phyloP scores from a whole-genome alignment of 1,284 basidiomycete genomes.

The Chalciporus piperatoides region DNA sequence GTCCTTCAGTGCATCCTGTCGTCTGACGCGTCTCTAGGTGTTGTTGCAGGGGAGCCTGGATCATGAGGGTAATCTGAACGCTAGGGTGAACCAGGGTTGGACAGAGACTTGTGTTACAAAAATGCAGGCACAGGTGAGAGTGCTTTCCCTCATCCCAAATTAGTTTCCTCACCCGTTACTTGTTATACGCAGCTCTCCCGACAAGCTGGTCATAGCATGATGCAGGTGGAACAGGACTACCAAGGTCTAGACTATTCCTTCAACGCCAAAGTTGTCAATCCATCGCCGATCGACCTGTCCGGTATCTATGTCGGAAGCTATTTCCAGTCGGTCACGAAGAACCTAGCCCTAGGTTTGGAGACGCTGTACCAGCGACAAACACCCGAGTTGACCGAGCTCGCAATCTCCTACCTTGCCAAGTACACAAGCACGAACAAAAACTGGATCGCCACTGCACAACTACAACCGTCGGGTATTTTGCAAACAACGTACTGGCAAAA shows the following conservation, averaged over 20 bases:
- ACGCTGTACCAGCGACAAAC: conserved; percentile 81
- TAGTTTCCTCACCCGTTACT: conserved; percentile 14
- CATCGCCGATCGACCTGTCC: conserved; percentile 83
- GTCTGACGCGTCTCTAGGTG: conserved; percentile 47
- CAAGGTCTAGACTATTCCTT: conserved; percentile 85
- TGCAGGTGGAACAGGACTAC: conserved; percentile 95
- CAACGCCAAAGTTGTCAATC: conserved; percentile 92
- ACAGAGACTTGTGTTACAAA: conserved; percentile 78
- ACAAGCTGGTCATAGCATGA: conserved; percentile 79
- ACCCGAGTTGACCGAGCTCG: conserved; percentile 70
- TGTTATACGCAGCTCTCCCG: conserved; percentile 50
- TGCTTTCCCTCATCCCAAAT: not conserved
- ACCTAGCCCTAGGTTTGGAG: conserved; percentile 89
- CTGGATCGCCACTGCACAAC: conserved; percentile 92
- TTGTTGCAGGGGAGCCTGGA: conserved; percentile 95
- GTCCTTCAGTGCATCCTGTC: not conserved
- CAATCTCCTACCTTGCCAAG: conserved; percentile 87
- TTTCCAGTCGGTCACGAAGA: conserved; percentile 93
- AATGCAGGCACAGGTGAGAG: conserved; percentile 80
- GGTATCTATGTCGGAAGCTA: conserved; percentile 95
- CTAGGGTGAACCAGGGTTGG: conserved; percentile 91
- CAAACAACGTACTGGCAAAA: conserved; percentile 98
- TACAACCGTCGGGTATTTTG: conserved; percentile 84
- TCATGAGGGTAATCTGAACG: conserved; percentile 88
- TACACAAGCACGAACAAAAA: conserved; percentile 69